phyloP scores from a whole-genome alignment of 1,139 yeast genomes.

The Blastobotrys arbuscula region DNA sequence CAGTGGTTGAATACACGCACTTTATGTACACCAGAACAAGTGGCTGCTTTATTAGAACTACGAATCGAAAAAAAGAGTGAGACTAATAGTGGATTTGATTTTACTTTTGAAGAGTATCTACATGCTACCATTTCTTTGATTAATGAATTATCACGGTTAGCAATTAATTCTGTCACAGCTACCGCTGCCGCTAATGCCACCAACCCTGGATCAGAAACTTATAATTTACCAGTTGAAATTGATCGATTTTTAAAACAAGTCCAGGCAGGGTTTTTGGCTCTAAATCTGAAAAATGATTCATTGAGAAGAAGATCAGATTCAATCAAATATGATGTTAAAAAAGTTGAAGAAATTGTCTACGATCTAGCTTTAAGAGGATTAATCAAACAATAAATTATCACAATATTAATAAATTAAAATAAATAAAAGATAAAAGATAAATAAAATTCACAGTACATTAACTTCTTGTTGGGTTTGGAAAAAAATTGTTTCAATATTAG shows the following conservation, averaged over 20 bases:
- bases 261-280: slow-evolving; percentile 30
- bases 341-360: slow-evolving; percentile 34
- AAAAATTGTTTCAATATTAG: slow-evolving; percentile 23
- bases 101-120: slow-evolving; percentile 31
- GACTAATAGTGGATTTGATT: slow-evolving; percentile 17
- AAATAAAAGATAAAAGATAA: not conserved
- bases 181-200: slow-evolving; percentile 19
- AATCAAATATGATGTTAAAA: slow-evolving; percentile 34
- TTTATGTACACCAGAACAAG: slow-evolving; percentile 20
- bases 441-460: slow-evolving; percentile 3
- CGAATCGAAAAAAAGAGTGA: slow-evolving; percentile 9
- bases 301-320: slow-evolving; percentile 32
- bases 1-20: slow-evolving; percentile 21
- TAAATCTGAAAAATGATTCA: slow-evolving; percentile 33
- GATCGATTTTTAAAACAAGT: slow-evolving; percentile 28
- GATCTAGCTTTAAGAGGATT: slow-evolving; percentile 30
- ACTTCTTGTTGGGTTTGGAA: slow-evolving; percentile 12
- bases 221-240: slow-evolving; percentile 16
- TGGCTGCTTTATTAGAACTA: slow-evolving; percentile 18
- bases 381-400: slow-evolving; percentile 11
- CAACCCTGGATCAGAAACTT: slow-evolving; percentile 11
- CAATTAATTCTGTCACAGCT: slow-evolving; percentile 30
- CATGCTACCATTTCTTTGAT: slow-evolving; percentile 29
- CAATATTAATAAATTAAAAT: not conserved
- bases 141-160: slow-evolving; percentile 30